Base-by-base conservation (phyloP, 2,329 filamentous ascomycete species). In the Ophiostoma triangulosporum region DNA sequence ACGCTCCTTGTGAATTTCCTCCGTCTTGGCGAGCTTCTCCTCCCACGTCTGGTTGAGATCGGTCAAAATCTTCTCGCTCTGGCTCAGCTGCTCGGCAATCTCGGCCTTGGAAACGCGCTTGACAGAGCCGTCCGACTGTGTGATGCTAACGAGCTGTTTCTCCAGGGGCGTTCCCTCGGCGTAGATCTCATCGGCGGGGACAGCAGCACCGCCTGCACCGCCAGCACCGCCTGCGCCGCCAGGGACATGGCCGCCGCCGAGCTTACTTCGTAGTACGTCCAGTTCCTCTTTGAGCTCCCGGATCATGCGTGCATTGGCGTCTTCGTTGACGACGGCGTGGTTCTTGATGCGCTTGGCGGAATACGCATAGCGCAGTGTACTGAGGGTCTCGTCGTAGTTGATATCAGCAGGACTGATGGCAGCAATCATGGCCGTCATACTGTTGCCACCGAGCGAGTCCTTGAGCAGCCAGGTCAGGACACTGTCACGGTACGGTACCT, bases 331-430 rank as follows among this genome's bases (percentile, higher is more conserved):
- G 50, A 98, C 93, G 54, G 93, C 93, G 68, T 98, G 93, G 71
- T 98, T 98, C 88, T 97, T 97, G 77, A 98, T 98, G 62, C 93
- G 83, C 72, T 98, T 98, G 26, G 93, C 93, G 7, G 89, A 96
- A 65, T 98, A 91, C 54, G 94, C 93, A 68, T 98, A 98, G 63
- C 94, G 82, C 27, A 98, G 75, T 1, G 93, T 98, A 65, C 90
- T 93, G 17, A 98, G 75, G 0, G 94, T 98, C 69, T 98, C 93
- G 60, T 98, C 93, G 65, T 95, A 97, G 69, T 98, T 98, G 72
- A 97, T 97, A 69, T 98, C 93, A 53, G 93, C 93, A 4, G 93
- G 93, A 63, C 90, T 96, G 65, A 98, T 96, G 51, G 91, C 91
- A 50, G 93, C 94, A 74, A 98, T 98, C 94, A 98, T 98, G 56